Evolutionary conservation across 768 basidiomycete genomes (phyloP).

Genomic region (Mrakia blollopis): DNA sequence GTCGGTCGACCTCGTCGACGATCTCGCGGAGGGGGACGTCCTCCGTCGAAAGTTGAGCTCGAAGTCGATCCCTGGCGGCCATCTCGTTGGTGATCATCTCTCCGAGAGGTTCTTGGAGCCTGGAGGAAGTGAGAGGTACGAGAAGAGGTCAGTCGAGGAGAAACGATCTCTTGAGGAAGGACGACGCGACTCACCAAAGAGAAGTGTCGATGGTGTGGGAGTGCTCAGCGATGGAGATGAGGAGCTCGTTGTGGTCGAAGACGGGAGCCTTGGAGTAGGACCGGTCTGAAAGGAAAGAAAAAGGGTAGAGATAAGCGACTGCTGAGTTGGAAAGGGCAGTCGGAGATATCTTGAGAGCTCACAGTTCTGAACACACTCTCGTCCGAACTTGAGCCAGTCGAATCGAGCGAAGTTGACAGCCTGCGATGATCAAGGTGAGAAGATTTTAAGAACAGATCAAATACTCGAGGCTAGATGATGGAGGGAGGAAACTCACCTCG

Average conservation of each 20-base stretch:
- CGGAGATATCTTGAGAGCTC: background rate
- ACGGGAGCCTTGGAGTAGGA: conserved; percentile 89
- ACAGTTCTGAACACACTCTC: conserved; percentile 72
- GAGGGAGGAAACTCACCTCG: conserved; percentile 50
- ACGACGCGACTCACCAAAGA: conserved; percentile 62
- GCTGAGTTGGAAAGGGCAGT: background rate
- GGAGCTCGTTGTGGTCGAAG: conserved; percentile 94
- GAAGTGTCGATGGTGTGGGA: conserved; percentile 88
- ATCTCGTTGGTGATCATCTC: conserved; percentile 89
- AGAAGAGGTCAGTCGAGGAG: background rate
- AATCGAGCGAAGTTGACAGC: conserved; percentile 97
- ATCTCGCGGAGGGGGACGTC: conserved; percentile 51
- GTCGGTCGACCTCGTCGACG: conserved; percentile 70
- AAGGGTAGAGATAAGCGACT: background rate
- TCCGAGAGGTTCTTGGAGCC: conserved; percentile 74
- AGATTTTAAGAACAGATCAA: background rate
- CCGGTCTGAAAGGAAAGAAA: conserved; percentile 54
- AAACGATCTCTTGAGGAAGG: background rate
- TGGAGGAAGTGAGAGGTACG: conserved; percentile 43
- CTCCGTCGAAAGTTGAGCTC: conserved; percentile 40
- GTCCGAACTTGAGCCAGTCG: conserved; percentile 84
- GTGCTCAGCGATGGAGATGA: conserved; percentile 96
- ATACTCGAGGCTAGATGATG: background rate
- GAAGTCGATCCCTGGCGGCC: conserved; percentile 59
- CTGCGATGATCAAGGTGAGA: conserved; percentile 16